Evolutionary conservation across 805 yeast genomes (phyloP), one percentile per base, ranked within the genome.

Genomic region (Spathaspora gorwiae): DNA sequence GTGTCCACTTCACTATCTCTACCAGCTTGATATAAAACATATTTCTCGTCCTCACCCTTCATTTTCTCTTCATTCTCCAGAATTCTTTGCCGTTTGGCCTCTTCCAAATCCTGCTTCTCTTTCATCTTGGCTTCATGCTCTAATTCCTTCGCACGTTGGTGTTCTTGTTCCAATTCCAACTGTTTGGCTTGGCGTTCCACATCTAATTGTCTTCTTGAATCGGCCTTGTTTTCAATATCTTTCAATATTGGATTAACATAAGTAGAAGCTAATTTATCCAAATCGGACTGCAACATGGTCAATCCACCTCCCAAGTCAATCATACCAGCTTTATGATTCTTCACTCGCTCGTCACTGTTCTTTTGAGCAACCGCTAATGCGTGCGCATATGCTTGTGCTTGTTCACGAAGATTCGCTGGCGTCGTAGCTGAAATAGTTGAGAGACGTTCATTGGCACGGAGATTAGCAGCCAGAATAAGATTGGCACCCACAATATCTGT

Each of bases 261-360:
- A 39, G 81, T 76, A 48, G 80, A 69, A 15, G 99, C 98, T 70
- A 92, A 78, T 42, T 76, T 76, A 51, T 87, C 84, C 49, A 94
- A 79, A 57, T 90, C 97, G 15, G 72, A 76, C 48, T 77, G 84
- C 35, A 86, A 73, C 76, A 92, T 80, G 57, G 76, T 79, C 47
- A 87, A 73, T 2, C 97, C 98, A 50, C 95, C 96, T 48, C 99
- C 99, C 50, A 92, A 67, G 57, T 88, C 75, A 55, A 89, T 71
- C 34, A 65, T 55, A 34, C 75, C 75, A 61, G 83, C 78, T 51
- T 82, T 80, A 49, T 73, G 71, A 40, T 58, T 54, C 39, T 59
- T 58, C 42, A 76, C 58, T 56, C 92, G 76, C 59, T 79, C 81
- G 41, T 77, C 79, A 39, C 77, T 71, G 55, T 81, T 80, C 50